These are phyloP conservation scores for Suhomyces yuchorum DNA, from an alignment of 1,139 yeast species.

Conservation along the genomic window DNA sequence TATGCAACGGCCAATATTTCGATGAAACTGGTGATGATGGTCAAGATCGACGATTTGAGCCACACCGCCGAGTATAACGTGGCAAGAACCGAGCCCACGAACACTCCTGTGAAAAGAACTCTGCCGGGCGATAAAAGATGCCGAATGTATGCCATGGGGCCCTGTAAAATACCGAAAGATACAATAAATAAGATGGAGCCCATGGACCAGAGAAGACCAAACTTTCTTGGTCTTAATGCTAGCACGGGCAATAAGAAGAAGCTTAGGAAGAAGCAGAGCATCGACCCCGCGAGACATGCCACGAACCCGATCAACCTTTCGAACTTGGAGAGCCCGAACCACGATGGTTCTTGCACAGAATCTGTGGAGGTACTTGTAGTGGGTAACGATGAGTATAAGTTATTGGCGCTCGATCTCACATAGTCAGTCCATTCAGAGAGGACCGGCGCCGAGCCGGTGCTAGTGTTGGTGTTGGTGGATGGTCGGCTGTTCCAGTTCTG, in stretches of 20 bases:
- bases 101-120: conserved; percentile 75
- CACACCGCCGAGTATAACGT: conserved; percentile 61
- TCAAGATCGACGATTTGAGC: conserved; percentile 70
- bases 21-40: conserved; percentile 71
- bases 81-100: conserved; percentile 70
- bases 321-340: conserved; percentile 68
- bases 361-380: conserved; percentile 25
- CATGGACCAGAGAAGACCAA: conserved; percentile 87
- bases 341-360: conserved; percentile 46
- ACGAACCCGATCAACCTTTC: conserved; percentile 81
- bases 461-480: conserved; percentile 10
- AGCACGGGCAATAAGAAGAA: conserved; percentile 85
- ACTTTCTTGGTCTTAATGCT: conserved; percentile 87
- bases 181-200: conserved; percentile 85
- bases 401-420: conserved; percentile 44
- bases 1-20: conserved; percentile 86
- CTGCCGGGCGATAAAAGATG: conserved; percentile 79
- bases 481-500: conserved; percentile 41
- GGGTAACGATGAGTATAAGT: conserved; percentile 45
- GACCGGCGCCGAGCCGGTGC: conserved; percentile 26
- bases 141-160: conserved; percentile 74
- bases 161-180: conserved; percentile 90
- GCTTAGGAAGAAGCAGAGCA: conserved; percentile 78
- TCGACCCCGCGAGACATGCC: conserved; percentile 73
- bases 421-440: conserved; percentile 52